Conservation (phyloP, 345 rosid species). For the Bretschneidera sinensis region DNA sequence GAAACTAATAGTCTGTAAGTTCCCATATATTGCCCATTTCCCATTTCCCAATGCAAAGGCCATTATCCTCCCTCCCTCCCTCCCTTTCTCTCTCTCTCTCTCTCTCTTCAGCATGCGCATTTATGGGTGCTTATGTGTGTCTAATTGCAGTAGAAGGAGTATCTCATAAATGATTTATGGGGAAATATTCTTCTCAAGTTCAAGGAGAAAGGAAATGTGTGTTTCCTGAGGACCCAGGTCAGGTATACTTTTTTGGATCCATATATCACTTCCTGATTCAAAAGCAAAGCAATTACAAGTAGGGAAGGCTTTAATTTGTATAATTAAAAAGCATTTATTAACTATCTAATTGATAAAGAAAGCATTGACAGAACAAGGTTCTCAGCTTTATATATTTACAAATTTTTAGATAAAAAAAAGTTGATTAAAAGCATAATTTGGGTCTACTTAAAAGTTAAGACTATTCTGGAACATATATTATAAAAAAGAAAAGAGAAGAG, state of each 20-base stretch:
- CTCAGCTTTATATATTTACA: slow-evolving; percentile 28
- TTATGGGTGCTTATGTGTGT: no score
- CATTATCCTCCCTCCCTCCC: no score
- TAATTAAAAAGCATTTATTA: slow-evolving; percentile 14
- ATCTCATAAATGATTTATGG: background rate
- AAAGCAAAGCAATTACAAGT: slow-evolving; percentile 14
- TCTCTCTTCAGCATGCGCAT: no score
- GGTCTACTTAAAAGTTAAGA: slow-evolving; percentile 5
- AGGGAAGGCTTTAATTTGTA: slow-evolving; percentile 3
- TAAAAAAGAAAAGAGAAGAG: background rate
- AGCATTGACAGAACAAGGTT: slow-evolving; percentile 30
- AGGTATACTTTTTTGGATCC: slow-evolving; percentile 35
- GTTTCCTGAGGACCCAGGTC: slow-evolving; percentile 22
- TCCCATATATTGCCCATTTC: no score
- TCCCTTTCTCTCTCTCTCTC: no score
- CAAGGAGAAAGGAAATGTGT: slow-evolving; percentile 26
- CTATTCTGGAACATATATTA: background rate
- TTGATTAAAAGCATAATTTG: slow-evolving; percentile 16
- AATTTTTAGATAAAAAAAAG: slow-evolving; percentile 16
- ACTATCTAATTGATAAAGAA: slow-evolving; percentile 13
- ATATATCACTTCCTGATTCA: slow-evolving; percentile 16
- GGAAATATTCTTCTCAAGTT: slow-evolving; percentile 6
- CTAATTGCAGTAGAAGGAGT: background rate
- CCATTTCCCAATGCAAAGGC: no score
- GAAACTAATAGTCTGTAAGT: slow-evolving; percentile 44